A percentile compares a stretch with the other conserved stretches of the same genome.
These are phyloP conservation scores for Penicillium maclennaniae DNA, from an alignment of 495 filamentous ascomycete genomes.

Conservation along the genomic window DNA sequence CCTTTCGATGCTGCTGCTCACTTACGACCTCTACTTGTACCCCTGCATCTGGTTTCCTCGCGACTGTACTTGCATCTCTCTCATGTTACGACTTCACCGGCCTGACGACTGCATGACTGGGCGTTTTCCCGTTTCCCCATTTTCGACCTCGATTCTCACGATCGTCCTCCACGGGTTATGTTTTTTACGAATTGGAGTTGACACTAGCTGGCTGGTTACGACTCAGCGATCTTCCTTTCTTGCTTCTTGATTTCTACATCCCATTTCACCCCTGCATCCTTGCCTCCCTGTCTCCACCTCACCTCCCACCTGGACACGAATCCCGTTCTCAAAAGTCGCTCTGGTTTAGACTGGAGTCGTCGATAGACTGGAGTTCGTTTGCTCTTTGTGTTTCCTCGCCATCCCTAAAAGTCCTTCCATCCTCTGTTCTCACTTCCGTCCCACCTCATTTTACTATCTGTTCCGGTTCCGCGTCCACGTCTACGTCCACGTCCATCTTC, in stretches of 20 bases:
- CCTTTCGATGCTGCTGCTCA: neutral
- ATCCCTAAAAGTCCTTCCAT: slow-evolving; percentile 9
- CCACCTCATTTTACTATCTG: neutral
- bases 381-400: slow-evolving; percentile 4
- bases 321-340: neutral
- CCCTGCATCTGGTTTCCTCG: slow-evolving; percentile 22
- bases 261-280: neutral
- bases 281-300: slow-evolving; percentile 1
- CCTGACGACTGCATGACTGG: slow-evolving; percentile 49
- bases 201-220: slow-evolving; percentile 37
- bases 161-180: slow-evolving; percentile 26
- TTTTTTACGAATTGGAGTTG: slow-evolving; percentile 33
- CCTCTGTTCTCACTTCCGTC: neutral
- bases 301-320: slow-evolving; percentile 9
- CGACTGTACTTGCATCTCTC: slow-evolving; percentile 36
- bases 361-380: slow-evolving; percentile 16
- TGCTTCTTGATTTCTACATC: slow-evolving; percentile 10
- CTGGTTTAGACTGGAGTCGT: neutral
- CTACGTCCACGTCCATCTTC: neutral
- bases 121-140: slow-evolving; percentile 35
- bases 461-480: neutral
- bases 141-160: slow-evolving; percentile 23
- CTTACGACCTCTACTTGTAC: slow-evolving; percentile 11
- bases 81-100: slow-evolving; percentile 47
- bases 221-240: slow-evolving; percentile 27